phyloP scores from a whole-genome alignment of 805 yeast species.

The Kluyveromyces starmeri region DNA sequence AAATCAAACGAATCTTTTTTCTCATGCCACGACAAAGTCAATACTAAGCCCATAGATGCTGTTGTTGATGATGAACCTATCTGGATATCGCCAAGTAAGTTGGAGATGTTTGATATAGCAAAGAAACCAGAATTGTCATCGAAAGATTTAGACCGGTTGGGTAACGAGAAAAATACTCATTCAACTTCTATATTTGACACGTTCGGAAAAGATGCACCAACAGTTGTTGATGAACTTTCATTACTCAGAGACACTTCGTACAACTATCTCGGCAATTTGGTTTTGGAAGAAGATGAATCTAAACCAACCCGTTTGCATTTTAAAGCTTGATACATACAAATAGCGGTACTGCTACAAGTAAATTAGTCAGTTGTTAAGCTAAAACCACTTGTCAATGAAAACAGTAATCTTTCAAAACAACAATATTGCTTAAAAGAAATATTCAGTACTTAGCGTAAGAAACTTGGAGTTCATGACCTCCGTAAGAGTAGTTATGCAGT shows the following conservation, averaged over 20 bases:
- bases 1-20: slow-evolving; percentile 7
- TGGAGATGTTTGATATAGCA: slow-evolving; percentile 17
- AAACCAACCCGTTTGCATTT: slow-evolving; percentile 16
- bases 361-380: no score
- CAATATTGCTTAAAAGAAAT: not conserved
- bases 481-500: slow-evolving; percentile 74
- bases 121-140: slow-evolving; percentile 7
- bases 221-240: slow-evolving; percentile 6
- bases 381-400: no score
- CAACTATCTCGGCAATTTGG: slow-evolving; percentile 34
- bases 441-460: slow-evolving; percentile 46
- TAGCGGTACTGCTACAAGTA: not conserved
- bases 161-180: not conserved
- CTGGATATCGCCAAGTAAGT: slow-evolving; percentile 29
- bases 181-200: no score
- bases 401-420: no score
- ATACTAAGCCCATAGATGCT: not conserved
- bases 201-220: not conserved
- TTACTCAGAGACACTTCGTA: slow-evolving; percentile 33
- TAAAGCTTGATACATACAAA: slow-evolving; percentile 1
- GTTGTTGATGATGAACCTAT: slow-evolving; percentile 22
- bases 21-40: slow-evolving; percentile 3
- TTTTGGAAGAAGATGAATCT: slow-evolving; percentile 13
- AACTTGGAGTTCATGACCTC: slow-evolving; percentile 63
- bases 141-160: not conserved